phyloP scores from a whole-genome alignment of 2,329 filamentous ascomycete species.

The Trichoderma aggressivum region DNA sequence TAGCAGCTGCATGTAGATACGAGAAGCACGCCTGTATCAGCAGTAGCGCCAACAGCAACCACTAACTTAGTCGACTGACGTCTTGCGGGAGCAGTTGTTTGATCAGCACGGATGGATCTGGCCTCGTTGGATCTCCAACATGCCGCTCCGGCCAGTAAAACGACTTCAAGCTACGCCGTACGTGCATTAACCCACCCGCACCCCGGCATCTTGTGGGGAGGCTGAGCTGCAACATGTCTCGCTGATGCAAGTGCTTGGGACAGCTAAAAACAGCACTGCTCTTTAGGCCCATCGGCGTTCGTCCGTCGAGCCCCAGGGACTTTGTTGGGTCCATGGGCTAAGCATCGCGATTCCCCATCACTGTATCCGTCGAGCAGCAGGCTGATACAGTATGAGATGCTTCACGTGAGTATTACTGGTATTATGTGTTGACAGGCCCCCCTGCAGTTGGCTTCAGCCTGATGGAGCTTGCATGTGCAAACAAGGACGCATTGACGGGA shows the following conservation, averaged over 20 bases:
- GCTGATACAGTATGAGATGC: not conserved
- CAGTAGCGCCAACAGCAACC: not conserved
- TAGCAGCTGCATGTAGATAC: not conserved
- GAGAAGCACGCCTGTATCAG: not conserved
- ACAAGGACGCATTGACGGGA: not conserved
- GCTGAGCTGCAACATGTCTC: conserved; percentile 2
- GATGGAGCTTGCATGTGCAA: not conserved
- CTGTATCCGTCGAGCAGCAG: not conserved
- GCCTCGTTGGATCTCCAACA: conserved; percentile 9
- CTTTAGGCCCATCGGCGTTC: not conserved
- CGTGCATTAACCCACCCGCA: conserved; percentile 12
- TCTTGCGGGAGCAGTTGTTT: conserved; percentile 2
- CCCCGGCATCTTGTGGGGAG: conserved; percentile 14
- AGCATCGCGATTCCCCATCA: not conserved
- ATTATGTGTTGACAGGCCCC: not conserved
- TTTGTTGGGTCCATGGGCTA: not conserved
- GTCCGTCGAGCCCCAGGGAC: not conserved
- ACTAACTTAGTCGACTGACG: not conserved
- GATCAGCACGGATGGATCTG: conserved; percentile 17
- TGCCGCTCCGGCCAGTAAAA: not conserved
- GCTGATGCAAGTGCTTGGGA: not conserved
- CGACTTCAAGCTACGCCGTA: not conserved
- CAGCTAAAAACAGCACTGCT: not conserved
- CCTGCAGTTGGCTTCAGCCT: not conserved
- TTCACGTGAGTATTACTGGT: not conserved